Percentiles rank a stretch among this genome's conserved stretches.
Evolutionary conservation across 2,329 filamentous ascomycete species (phyloP).

Genomic region (Aspergillus sojae): DNA sequence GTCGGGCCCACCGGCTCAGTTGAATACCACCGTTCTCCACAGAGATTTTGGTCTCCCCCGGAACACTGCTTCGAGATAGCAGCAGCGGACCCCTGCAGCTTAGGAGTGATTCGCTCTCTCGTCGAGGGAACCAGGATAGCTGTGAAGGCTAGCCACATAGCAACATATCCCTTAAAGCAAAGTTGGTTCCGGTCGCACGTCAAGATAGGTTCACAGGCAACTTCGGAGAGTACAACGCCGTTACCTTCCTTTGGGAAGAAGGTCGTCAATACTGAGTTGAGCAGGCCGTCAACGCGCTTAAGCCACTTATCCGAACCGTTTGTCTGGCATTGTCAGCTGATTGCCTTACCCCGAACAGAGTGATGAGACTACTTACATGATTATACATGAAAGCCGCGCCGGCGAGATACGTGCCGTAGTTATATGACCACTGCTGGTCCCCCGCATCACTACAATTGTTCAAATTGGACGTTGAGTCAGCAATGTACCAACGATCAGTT

Average conservation of each 20-base stretch:
- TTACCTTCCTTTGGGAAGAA: background rate
- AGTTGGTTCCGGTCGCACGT: background rate
- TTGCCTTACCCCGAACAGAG: no score
- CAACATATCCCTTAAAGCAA: background rate
- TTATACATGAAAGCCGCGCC: background rate
- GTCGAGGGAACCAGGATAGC: background rate
- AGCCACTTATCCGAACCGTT: background rate
- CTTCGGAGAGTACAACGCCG: background rate
- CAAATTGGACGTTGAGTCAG: background rate
- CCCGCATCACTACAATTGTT: background rate
- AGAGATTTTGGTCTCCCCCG: background rate
- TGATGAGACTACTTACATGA: background rate
- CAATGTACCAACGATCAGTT: background rate
- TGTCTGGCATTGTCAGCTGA: background rate
- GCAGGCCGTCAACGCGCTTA: background rate
- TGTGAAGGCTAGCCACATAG: background rate
- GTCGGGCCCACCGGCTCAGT: background rate
- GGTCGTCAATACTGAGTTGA: background rate
- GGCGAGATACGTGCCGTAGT: background rate
- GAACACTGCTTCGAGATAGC: background rate
- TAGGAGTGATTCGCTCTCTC: background rate
- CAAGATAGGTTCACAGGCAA: background rate
- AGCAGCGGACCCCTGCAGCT: background rate
- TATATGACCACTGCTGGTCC: background rate
- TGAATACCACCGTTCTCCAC: background rate